Conservation (phyloP, 495 filamentous ascomycete genomes). For the Hypoxylon lenormandii region DNA sequence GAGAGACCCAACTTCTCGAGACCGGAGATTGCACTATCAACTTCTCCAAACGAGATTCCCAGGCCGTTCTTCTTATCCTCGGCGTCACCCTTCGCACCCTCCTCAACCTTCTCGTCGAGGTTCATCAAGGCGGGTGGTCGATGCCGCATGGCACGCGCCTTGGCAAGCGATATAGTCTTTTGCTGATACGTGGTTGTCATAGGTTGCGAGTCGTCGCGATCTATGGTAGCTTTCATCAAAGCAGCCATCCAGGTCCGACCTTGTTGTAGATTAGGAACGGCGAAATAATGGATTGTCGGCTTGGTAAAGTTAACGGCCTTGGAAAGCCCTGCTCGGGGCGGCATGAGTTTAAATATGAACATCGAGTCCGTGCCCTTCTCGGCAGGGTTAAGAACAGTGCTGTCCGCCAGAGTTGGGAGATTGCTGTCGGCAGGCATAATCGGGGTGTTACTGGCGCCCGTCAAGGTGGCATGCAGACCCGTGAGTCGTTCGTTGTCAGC, state of each 20-base stretch:
- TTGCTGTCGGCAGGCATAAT: slow-evolving; percentile 75
- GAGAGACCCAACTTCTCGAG: slow-evolving; percentile 60
- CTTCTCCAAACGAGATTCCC: slow-evolving; percentile 63
- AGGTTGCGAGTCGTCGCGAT: slow-evolving; percentile 81
- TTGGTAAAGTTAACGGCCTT: slow-evolving; percentile 97
- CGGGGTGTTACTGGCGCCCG: slow-evolving; percentile 81
- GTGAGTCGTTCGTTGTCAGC: slow-evolving; percentile 93
- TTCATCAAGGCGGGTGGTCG: slow-evolving; percentile 88
- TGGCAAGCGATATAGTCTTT: slow-evolving; percentile 88
- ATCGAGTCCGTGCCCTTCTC: slow-evolving; percentile 67
- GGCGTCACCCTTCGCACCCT: slow-evolving; percentile 40
- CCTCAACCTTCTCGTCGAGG: slow-evolving; percentile 67
- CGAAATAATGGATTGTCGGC: slow-evolving; percentile 96
- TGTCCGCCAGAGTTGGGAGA: slow-evolving; percentile 65
- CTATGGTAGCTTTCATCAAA: slow-evolving; percentile 98
- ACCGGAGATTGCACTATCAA: slow-evolving; percentile 64
- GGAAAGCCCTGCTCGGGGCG: slow-evolving; percentile 85
- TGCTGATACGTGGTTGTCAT: slow-evolving; percentile 93
- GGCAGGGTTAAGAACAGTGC: slow-evolving; percentile 56
- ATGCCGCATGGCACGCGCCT: slow-evolving; percentile 83
- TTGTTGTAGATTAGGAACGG: slow-evolving; percentile 86
- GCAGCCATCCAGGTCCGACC: slow-evolving; percentile 98
- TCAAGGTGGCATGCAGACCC: slow-evolving; percentile 89
- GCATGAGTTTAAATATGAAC: slow-evolving; percentile 98
- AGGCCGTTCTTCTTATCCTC: slow-evolving; percentile 57